Evolutionary conservation across 73 alveolate species (phyloP).

Genomic region (Stentor coeruleus): DNA sequence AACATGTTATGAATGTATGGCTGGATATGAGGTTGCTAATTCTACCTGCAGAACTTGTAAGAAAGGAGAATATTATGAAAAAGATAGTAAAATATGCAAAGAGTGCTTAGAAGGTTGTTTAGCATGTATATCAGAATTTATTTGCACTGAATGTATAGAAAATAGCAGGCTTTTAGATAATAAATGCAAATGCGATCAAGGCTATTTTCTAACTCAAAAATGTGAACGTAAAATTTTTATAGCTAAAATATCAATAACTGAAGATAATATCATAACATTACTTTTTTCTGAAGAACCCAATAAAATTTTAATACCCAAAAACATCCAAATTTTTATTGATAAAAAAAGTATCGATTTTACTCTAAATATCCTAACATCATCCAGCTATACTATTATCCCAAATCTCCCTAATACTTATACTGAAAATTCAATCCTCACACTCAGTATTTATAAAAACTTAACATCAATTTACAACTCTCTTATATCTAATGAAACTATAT

Average conservation of each 20-base stretch:
- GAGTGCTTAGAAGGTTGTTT: not conserved
- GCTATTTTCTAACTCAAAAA: not conserved
- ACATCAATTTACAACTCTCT: not conserved
- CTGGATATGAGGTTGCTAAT: not conserved
- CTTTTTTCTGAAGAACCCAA: not conserved
- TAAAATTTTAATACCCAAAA: too few relatives aligned
- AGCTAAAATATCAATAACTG: not conserved
- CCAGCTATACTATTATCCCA: not conserved
- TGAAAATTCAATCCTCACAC: not conserved
- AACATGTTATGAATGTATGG: not conserved
- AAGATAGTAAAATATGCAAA: not conserved
- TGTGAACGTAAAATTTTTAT: not conserved
- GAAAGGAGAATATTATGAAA: not conserved
- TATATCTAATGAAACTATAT: not conserved
- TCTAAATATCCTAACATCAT: not conserved
- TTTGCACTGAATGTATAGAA: not conserved
- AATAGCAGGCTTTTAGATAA: not conserved
- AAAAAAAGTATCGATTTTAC: not conserved
- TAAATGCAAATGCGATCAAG: not conserved
- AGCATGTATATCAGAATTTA: not conserved
- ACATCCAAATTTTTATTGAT: not conserved
- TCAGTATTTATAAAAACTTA: not conserved
- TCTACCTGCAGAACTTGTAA: not conserved
- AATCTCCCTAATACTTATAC: not conserved
- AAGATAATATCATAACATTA: not conserved